phyloP scores from a whole-genome alignment of 306 rosid genomes.

The Gastrolobium bilobum region DNA sequence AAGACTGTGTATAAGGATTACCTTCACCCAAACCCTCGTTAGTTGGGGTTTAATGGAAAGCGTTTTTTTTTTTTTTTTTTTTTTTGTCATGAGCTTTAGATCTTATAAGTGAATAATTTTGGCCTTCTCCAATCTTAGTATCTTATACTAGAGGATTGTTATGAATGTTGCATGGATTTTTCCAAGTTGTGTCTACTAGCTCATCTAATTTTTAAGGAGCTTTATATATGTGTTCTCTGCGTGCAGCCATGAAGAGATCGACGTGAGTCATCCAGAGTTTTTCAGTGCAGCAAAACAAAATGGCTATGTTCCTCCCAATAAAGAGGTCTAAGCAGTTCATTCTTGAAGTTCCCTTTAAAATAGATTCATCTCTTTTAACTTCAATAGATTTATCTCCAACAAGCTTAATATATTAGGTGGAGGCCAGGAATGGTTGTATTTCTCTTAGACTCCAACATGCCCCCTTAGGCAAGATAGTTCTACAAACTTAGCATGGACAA shows the following conservation, averaged over 20 bases:
- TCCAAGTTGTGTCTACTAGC: background rate
- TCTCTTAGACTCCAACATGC: constrained; percentile 15
- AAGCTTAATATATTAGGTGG: constrained; percentile 27
- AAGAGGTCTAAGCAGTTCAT: constrained; percentile 69
- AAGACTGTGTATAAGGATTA: no score
- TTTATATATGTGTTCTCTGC: constrained; percentile 43
- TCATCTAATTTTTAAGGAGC: background rate
- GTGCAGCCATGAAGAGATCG: constrained; percentile 97
- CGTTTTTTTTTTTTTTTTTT: no score
- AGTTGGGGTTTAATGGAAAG: no score
- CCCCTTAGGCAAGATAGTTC: background rate
- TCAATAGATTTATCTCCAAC: constrained; percentile 29
- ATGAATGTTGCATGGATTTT: background rate
- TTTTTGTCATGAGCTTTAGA: background rate
- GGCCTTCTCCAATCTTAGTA: constrained; percentile 10
- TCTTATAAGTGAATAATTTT: constrained; percentile 18
- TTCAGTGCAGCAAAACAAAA: constrained; percentile 83
- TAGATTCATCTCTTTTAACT: constrained; percentile 40
- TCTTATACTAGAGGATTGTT: constrained; percentile 10
- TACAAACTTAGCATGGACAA: background rate
- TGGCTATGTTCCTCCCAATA: constrained; percentile 88
- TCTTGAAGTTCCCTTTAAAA: constrained; percentile 40
- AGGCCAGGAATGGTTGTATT: background rate
- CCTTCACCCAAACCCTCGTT: no score
- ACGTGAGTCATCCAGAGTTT: constrained; percentile 97